Conservation (phyloP, 1,284 basidiomycete species). For the Ganoderma lucidum region DNA sequence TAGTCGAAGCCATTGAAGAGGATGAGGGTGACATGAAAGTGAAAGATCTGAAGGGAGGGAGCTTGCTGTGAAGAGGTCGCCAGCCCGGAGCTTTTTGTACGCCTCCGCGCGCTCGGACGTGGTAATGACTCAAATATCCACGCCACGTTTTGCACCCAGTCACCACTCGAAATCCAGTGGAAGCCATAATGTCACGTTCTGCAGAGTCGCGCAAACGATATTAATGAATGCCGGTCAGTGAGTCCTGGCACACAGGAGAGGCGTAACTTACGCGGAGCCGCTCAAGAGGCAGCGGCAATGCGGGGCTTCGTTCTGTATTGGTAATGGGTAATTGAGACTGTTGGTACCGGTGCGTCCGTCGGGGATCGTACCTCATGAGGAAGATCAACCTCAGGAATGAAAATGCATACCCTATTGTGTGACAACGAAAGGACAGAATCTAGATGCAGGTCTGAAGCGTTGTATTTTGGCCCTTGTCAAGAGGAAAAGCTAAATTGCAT, state of each 20-base stretch:
- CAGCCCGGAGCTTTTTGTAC: not conserved
- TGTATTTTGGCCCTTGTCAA: too few species aligned
- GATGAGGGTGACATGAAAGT: not conserved
- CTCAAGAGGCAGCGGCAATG: conserved; percentile 31
- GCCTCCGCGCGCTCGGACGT: not conserved
- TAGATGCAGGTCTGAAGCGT: too few species aligned
- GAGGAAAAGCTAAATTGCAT: too few species aligned
- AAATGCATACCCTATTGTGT: too few species aligned
- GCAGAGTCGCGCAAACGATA: not conserved
- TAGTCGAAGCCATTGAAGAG: not conserved
- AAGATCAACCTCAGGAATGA: too few species aligned
- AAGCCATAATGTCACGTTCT: not conserved
- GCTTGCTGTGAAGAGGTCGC: not conserved
- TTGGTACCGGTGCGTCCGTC: not conserved
- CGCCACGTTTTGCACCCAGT: not conserved
- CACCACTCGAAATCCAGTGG: not conserved
- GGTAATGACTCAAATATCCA: not conserved
- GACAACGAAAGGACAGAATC: too few species aligned
- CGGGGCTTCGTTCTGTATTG: conserved; percentile 24
- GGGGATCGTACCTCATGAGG: not conserved
- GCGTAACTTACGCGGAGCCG: not conserved
- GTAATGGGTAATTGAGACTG: not conserved
- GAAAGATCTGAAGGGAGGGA: not conserved
- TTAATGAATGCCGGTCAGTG: not conserved
- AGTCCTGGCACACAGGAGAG: not conserved